phyloP scores from a whole-genome alignment of 257 asterid genomes.

The Solanum virginianum region DNA sequence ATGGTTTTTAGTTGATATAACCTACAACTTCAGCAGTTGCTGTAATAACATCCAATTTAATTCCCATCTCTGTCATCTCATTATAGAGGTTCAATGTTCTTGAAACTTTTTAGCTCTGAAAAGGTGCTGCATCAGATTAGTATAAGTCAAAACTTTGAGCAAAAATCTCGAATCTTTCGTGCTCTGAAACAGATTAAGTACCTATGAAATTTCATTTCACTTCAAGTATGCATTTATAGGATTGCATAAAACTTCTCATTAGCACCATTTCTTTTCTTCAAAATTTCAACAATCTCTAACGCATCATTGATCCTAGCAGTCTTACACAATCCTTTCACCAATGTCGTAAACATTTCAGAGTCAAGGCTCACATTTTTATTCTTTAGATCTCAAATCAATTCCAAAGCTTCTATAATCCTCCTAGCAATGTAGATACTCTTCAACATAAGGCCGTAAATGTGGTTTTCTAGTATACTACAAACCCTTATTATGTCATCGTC shows the following conservation, averaged over 20 bases:
- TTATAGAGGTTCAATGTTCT: constrained; percentile 41
- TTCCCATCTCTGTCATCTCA: constrained; percentile 52
- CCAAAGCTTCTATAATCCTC: constrained; percentile 59
- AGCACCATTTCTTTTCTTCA: constrained; percentile 41
- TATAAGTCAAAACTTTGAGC: constrained; percentile 39
- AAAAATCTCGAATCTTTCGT: constrained; percentile 32
- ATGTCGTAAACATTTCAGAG: constrained; percentile 26
- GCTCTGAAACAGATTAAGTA: constrained; percentile 39
- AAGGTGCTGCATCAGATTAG: constrained; percentile 54
- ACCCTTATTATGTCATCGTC: constrained; percentile 40
- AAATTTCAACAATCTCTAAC: constrained; percentile 65
- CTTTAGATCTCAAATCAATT: constrained; percentile 52
- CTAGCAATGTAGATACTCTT: constrained; percentile 65
- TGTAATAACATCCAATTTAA: constrained; percentile 53
- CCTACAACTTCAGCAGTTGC: constrained; percentile 55
- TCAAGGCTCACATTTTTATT: constrained; percentile 36
- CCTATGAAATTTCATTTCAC: constrained; percentile 40
- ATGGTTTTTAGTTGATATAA: constrained; percentile 38
- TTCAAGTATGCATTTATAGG: constrained; percentile 38
- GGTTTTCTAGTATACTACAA: constrained; percentile 32
- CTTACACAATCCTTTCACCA: constrained; percentile 73
- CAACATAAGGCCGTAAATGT: constrained; percentile 33
- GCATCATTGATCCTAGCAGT: constrained; percentile 58
- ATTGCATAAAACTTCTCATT: constrained; percentile 29
- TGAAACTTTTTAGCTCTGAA: constrained; percentile 44